phyloP scores from a whole-genome alignment of 345 rosid genomes.

The Eucalyptus pauciflora region DNA sequence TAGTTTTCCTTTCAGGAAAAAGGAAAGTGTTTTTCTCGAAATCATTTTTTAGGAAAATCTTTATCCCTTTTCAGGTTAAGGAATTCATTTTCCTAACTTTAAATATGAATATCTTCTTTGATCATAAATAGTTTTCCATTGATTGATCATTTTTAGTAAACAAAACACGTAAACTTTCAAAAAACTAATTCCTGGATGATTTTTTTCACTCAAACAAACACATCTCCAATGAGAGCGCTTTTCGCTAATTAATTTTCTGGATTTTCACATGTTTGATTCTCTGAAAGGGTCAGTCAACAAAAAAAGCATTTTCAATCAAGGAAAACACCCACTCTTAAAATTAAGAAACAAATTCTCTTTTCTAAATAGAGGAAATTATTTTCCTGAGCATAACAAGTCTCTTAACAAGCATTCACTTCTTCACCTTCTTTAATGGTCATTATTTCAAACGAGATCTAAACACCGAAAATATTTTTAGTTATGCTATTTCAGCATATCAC shows the following conservation, averaged over 20 bases:
- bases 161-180: rapidly evolving
- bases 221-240: neutral
- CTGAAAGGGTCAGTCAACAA: rapidly evolving
- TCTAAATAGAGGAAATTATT: neutral
- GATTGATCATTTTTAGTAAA: neutral
- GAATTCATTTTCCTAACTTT: neutral
- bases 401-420: neutral
- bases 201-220: neutral
- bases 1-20: rapidly evolving
- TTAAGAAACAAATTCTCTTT: neutral
- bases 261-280: neutral
- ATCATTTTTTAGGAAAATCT: neutral
- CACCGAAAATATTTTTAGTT: neutral
- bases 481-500: neutral
- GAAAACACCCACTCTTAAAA: neutral
- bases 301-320: neutral
- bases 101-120: neutral
- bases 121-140: rapidly evolving
- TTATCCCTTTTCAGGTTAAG: rapidly evolving
- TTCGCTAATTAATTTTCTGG: rapidly evolving
- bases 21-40: neutral
- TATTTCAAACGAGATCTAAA: neutral
- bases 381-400: neutral
- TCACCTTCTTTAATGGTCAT: neutral
- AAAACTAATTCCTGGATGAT: neutral